phyloP scores from a whole-genome alignment of 768 basidiomycete species.

The Galerina marginata region DNA sequence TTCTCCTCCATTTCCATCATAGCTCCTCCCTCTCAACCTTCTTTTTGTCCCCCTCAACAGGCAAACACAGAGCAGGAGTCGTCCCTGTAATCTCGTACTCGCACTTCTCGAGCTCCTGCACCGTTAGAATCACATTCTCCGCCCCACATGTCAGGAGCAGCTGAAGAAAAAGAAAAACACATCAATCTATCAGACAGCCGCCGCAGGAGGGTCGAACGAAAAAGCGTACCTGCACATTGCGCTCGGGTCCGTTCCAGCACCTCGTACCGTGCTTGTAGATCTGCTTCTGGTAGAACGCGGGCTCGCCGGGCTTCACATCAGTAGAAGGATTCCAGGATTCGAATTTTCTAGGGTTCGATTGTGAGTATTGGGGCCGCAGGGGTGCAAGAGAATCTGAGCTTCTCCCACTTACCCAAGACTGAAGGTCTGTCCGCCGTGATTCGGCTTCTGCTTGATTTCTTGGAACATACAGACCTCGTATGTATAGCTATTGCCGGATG shows the following conservation, averaged over 20 bases:
- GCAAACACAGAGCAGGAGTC: conserved; percentile 82
- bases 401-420: conserved; percentile 78
- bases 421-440: conserved; percentile 73
- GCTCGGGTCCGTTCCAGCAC: conserved; percentile 97
- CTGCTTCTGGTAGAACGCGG: conserved; percentile 82
- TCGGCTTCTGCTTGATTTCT: conserved; percentile 86
- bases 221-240: conserved; percentile 72
- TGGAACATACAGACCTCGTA: conserved; percentile 95
- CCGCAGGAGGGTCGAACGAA: conserved; percentile 8
- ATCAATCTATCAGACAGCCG: conserved; percentile 3
- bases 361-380: not conserved
- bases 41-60: conserved; percentile 46
- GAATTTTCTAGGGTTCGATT: conserved; percentile 59
- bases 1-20: conserved; percentile 21
- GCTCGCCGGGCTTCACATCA: conserved; percentile 60
- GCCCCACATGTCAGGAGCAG: conserved; percentile 84
- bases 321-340: conserved; percentile 76
- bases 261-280: conserved; percentile 82
- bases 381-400: no score
- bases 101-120: conserved; percentile 94
- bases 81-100: conserved; percentile 90
- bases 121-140: conserved; percentile 78
- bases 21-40: conserved; percentile 49
- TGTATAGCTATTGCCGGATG: conserved; percentile 66
- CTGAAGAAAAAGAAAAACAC: conserved; percentile 39